Conservation (phyloP, 208 protist genomes). For the Porcisia deanei region DNA sequence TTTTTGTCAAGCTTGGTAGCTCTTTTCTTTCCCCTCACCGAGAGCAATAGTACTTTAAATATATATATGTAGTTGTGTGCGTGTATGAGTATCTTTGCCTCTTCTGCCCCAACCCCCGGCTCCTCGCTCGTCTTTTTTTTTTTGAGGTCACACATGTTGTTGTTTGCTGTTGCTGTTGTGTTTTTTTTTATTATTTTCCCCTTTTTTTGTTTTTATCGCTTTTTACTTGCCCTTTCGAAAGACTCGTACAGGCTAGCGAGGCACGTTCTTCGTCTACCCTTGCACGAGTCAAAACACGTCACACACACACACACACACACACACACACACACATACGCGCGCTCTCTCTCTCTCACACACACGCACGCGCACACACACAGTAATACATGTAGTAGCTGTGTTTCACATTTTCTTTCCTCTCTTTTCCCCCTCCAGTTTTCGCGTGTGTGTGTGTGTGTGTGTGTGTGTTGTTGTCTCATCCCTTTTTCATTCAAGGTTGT, state of each 20-base stretch:
- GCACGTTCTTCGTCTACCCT: conserved; percentile 17
- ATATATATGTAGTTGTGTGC: too few relatives aligned
- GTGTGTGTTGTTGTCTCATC: not conserved
- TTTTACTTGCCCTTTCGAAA: not conserved
- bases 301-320: not conserved
- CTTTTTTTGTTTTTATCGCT: not conserved
- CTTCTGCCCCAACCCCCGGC: too few relatives aligned
- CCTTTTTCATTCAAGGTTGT: too few relatives aligned
- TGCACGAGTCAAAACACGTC: not conserved
- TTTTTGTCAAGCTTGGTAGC: too few relatives aligned
- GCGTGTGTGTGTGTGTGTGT: not conserved
- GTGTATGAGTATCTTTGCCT: too few relatives aligned
- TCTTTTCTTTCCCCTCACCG: too few relatives aligned
- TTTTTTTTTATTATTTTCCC: not conserved
- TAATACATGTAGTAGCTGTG: not conserved
- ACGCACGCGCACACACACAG: not conserved
- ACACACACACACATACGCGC: not conserved
- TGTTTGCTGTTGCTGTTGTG: conserved; percentile 11
- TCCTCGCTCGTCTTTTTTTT: not conserved
- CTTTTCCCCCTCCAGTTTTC: not conserved
- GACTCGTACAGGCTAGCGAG: conserved; percentile 9
- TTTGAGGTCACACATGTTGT: not conserved
- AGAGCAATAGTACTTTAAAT: too few relatives aligned
- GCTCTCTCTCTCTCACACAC: too few relatives aligned
- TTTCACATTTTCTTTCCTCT: not conserved